Percentiles rank a stretch among this genome's conserved stretches.
These are phyloP conservation scores for Pezicula rhizophila DNA, from an alignment of 2,329 filamentous ascomycete species.

Conservation along the genomic window DNA sequence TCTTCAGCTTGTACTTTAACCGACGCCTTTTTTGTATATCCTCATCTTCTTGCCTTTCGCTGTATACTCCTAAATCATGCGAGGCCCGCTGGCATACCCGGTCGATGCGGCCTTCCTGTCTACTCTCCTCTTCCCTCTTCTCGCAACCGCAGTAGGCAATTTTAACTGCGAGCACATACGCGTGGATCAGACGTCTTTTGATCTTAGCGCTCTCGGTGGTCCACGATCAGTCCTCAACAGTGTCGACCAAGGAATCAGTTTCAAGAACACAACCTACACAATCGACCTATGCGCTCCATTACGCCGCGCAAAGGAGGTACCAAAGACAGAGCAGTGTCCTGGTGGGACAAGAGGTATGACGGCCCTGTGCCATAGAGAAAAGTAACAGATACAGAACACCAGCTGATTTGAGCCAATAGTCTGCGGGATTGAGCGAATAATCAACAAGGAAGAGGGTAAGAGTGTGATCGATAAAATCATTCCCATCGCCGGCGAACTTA, in stretches of 20 bases:
- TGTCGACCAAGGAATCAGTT: conserved; percentile 37
- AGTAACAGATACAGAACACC: background rate
- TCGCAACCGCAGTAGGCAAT: conserved; percentile 32
- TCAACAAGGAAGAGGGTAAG: conserved; percentile 40
- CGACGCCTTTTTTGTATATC: too few species aligned
- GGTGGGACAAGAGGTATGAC: conserved; percentile 59
- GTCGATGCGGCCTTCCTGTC: conserved; percentile 22
- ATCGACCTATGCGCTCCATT: conserved; percentile 69
- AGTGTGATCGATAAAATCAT: conserved; percentile 52
- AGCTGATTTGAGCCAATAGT: conserved; percentile 40
- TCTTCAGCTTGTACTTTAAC: too few species aligned
- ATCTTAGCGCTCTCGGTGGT: conserved; percentile 58
- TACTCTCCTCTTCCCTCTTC: conserved; percentile 21
- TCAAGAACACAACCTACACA: conserved; percentile 74
- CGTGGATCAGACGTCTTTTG: conserved; percentile 53
- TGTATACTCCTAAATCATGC: too few species aligned
- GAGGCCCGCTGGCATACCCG: background rate
- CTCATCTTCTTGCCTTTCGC: too few species aligned
- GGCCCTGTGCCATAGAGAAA: background rate
- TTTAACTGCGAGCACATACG: conserved; percentile 58
- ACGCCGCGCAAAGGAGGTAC: conserved; percentile 50
- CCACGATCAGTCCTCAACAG: conserved; percentile 63
- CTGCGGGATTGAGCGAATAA: conserved; percentile 64
- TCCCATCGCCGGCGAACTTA: conserved; percentile 69
- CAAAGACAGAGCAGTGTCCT: conserved; percentile 57